A percentile compares a stretch with the other conserved stretches of the same genome.
Conservation (phyloP, 352 stramenopile genomes). For the Peronospora farinosa region DNA sequence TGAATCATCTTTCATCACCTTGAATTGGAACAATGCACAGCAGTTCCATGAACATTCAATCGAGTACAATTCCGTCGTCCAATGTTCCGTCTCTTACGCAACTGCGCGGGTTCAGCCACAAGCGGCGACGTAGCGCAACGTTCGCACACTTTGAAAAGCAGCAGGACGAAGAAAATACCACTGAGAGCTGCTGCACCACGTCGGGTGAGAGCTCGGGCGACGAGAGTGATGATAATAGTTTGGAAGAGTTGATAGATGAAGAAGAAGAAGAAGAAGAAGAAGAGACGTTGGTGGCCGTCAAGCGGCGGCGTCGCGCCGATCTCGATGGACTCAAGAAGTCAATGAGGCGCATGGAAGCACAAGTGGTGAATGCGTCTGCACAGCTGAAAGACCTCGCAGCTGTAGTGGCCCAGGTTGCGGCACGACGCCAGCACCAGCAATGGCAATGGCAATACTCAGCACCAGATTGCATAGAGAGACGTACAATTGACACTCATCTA, state of each 20-base stretch:
- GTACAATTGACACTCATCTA: conserved; percentile 1
- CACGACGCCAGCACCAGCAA: conserved; percentile 26
- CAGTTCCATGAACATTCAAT: conserved; percentile 5
- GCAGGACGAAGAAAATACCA: background rate
- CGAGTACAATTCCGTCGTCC: background rate
- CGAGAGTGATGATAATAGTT: conserved; percentile 18
- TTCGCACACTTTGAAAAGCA: background rate
- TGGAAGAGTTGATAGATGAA: conserved; percentile 5
- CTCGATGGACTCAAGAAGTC: conserved; percentile 31
- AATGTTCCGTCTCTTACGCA: background rate
- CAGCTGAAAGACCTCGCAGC: conserved; percentile 42
- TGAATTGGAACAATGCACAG: conserved; percentile 6
- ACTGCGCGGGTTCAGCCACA: conserved; percentile 18
- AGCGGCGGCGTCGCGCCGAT: conserved; percentile 32
- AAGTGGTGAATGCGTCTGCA: conserved; percentile 38
- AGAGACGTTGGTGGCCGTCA: conserved; percentile 10
- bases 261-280: conserved; percentile 16
- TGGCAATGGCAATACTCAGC: conserved; percentile 2
- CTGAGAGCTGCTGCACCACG: conserved; percentile 21
- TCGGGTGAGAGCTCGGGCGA: conserved; percentile 33
- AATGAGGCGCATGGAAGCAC: conserved; percentile 33
- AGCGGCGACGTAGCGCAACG: conserved; percentile 22
- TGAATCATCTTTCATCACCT: background rate
- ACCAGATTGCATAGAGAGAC: conserved; percentile 11
- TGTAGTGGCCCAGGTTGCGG: conserved; percentile 36